Evolutionary conservation across 2,329 filamentous ascomycete genomes (phyloP), one percentile per base, ranked within the genome.

Genomic region (Leptosphaerulina australis): DNA sequence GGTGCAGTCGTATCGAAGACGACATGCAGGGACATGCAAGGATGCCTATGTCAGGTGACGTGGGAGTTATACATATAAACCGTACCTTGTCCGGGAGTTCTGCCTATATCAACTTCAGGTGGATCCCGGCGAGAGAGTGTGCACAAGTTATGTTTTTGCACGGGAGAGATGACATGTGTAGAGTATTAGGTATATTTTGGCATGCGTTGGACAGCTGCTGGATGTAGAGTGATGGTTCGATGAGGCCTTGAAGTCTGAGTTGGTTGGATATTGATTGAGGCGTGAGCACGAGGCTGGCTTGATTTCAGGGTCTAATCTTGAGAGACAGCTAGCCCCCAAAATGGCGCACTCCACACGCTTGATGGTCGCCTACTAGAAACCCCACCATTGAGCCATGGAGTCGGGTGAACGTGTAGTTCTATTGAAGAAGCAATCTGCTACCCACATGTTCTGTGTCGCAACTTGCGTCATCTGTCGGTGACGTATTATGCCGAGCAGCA

Each of bases 401-500:
- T 3, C 48, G 48, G 41, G 48, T 22, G 31, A 37, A 36, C 18
- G 10, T 17, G 14, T 24, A 14, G 48, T 33, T 17, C 41, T 18
- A 26, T 21, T 9, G 11, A 18, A 40, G 40, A 44, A 34, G 47
- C 47, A 36, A 25, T 17, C 5, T 36, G 39, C 34, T 38, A 14
- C 35, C 29, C 35, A 45, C 40, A 36, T 40, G 47, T 41, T 40
- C 30, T 31, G 35, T 44, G 29, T 38, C 26, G 47, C 25, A 35
- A 30, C 15, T 30, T 35, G 46, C 47, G 18, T 34, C 46, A 24
- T 11, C 6, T 15, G 10, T 2, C 48, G 22, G 43, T 51, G 48
- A 51, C 48, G 48, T 51, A 46, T 5, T n/a, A 4, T n/a, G 48
- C 25, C 31, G 36, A 41, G 48, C 40, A 39, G 24, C 48, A 26